These are phyloP conservation scores for Atractiella rhizophila DNA, from an alignment of 768 basidiomycete genomes.

Conservation along the genomic window DNA sequence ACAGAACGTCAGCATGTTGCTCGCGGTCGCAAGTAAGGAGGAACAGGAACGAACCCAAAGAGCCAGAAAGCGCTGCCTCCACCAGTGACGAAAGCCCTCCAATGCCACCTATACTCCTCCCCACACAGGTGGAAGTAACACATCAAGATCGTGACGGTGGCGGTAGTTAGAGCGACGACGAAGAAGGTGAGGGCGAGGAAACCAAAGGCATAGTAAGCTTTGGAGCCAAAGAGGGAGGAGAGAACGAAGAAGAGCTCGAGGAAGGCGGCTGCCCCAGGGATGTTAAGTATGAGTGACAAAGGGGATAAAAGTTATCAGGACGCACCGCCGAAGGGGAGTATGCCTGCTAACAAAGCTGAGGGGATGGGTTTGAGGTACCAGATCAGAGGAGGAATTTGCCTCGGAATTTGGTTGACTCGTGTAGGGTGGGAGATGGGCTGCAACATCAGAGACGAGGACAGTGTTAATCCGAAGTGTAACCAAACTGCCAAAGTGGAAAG, in stretches of 20 bases:
- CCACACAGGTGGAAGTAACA: slow-evolving; percentile 63
- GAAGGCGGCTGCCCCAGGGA: slow-evolving; percentile 52
- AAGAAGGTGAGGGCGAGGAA: slow-evolving; percentile 68
- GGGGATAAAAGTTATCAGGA: background rate
- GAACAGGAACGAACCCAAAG: slow-evolving; percentile 40
- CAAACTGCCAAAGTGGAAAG: slow-evolving; percentile 14
- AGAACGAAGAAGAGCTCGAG: slow-evolving; percentile 83
- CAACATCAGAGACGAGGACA: background rate
- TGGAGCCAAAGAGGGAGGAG: slow-evolving; percentile 63
- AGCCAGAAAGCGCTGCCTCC: slow-evolving; percentile 86
- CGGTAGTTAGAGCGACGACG: slow-evolving; percentile 65
- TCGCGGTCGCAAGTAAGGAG: background rate
- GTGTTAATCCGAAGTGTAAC: background rate
- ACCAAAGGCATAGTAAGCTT: slow-evolving; percentile 87
- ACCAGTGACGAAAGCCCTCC: slow-evolving; percentile 76
- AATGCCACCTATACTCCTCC: slow-evolving; percentile 97
- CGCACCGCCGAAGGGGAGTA: slow-evolving; percentile 50
- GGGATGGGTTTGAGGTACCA: slow-evolving; percentile 25
- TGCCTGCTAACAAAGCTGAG: slow-evolving; percentile 48
- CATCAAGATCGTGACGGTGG: slow-evolving; percentile 15
- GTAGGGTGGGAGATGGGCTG: slow-evolving; percentile 58
- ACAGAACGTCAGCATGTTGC: background rate
- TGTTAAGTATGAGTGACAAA: background rate
- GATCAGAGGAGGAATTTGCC: slow-evolving; percentile 45
- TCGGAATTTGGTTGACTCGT: slow-evolving; percentile 59